phyloP scores from a whole-genome alignment of 2,329 filamentous ascomycete genomes.

The Pochonia chlamydosporia region DNA sequence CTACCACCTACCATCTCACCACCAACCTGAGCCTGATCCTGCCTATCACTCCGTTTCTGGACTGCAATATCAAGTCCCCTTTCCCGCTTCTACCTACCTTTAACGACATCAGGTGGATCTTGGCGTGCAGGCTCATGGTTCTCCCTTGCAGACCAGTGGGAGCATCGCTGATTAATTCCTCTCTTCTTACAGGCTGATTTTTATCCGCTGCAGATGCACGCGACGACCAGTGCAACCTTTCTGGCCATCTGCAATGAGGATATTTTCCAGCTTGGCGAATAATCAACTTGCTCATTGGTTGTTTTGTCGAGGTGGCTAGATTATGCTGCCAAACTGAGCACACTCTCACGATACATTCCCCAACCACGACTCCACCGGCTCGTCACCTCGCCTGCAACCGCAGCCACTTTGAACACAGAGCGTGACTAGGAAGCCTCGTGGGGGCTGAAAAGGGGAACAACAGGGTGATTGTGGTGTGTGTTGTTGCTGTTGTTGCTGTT shows the following conservation, averaged over 20 bases:
- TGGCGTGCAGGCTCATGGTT: neutral
- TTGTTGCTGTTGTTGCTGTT: neutral
- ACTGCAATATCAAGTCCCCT: neutral
- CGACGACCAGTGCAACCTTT: constrained; percentile 2
- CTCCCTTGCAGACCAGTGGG: constrained; percentile 1
- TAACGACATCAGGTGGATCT: constrained; percentile 1
- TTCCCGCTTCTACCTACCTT: neutral
- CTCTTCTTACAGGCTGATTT: constrained; percentile 23
- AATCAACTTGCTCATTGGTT: constrained; percentile 11
- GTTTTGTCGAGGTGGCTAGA: neutral
- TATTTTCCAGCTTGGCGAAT: constrained; percentile 2
- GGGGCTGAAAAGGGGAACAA: neutral
- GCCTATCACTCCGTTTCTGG: neutral
- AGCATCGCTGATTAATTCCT: constrained; percentile 29
- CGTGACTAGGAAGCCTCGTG: neutral
- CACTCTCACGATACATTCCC: neutral
- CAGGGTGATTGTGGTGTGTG: neutral
- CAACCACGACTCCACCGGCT: neutral
- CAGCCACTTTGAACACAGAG: neutral
- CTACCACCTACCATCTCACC: neutral
- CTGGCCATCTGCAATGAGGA: constrained; percentile 1
- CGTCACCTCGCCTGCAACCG: neutral
- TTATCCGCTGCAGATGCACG: constrained; percentile 4
- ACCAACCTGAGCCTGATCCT: neutral
- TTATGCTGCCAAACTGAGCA: constrained; percentile 1